phyloP scores from a whole-genome alignment of 2,329 filamentous ascomycete species.

The Aulographum hederae region DNA sequence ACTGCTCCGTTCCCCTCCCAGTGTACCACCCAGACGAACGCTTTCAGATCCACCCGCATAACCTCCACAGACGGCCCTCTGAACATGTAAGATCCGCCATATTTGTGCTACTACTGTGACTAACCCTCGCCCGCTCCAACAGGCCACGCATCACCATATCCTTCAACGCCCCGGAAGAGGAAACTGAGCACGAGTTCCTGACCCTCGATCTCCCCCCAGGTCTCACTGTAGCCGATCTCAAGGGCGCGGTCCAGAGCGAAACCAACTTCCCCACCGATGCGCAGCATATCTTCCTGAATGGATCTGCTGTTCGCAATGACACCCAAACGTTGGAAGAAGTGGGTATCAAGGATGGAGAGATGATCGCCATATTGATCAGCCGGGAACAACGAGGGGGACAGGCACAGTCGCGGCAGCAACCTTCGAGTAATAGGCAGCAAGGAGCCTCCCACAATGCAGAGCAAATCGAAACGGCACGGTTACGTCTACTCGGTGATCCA shows the following conservation, averaged over 20 bases:
- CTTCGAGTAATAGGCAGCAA: background rate
- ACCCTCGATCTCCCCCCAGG: conserved; percentile 66
- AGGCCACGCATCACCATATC: conserved; percentile 75
- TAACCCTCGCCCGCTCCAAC: conserved; percentile 3
- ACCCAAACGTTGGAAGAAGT: conserved; percentile 66
- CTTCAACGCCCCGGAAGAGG: conserved; percentile 55
- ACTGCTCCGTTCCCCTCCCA: too few relatives aligned
- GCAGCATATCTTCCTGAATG: conserved; percentile 84
- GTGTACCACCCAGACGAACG: background rate
- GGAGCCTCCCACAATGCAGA: conserved; percentile 7
- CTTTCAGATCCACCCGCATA: conserved; percentile 7
- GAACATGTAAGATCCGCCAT: background rate
- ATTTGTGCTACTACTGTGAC: background rate
- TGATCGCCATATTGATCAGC: conserved; percentile 70
- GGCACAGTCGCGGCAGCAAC: conserved; percentile 1
- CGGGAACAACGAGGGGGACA: conserved; percentile 6
- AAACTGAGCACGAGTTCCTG: conserved; percentile 53
- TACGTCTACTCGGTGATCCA: conserved; percentile 68
- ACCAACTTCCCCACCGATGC: conserved; percentile 50
- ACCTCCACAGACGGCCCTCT: background rate
- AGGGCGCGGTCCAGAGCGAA: conserved; percentile 76
- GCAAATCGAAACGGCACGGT: conserved; percentile 63
- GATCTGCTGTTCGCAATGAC: conserved; percentile 56
- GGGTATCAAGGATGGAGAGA: conserved; percentile 71
- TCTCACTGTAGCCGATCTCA: conserved; percentile 70